Base-by-base conservation (phyloP, 768 basidiomycete genomes). In the Boletus vinaceobasis region DNA sequence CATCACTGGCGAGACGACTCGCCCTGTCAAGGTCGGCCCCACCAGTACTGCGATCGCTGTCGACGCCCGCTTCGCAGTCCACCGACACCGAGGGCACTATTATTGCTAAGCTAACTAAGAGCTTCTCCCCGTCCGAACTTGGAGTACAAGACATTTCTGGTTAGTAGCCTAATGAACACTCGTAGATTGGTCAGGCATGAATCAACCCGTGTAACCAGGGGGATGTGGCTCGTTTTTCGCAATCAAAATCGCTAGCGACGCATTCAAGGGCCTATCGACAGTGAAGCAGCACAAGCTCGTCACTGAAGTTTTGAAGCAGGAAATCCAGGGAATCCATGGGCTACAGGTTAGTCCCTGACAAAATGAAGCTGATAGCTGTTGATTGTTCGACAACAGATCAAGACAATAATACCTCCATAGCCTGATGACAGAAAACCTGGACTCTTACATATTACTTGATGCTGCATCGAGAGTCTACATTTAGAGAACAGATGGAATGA, bases 211-310 rank as follows among this genome's bases (percentile, higher is more conserved):
- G 15, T 46, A 14, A 32, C 21, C 43, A 97, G 96, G 94, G 50
- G 97, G 97, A 23, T 98, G 97, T 67, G 97, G 97, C n/a, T 81
- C 86, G 5, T 99, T 98, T 73, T 99, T 96, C 64, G 90, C 94
- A 40, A 95, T 99, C 58, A 80, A 82, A 13, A 90, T 99, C 58
- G 82, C 88, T 5, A 93, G 91, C 55, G 70, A 83, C n/a, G 79
- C 79, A 1, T 98, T 99, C 79, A 85, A 87, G 60, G 96, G 88
- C 9, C 73, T 98, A 38, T 71, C 90, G 1, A 88, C 84, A 40
- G 85, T 98, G 50, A 95, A 97, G 76, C 97, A 99, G 71, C 97
- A 99, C 71, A 84, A 85, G 55, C 76, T 97, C 29, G 93, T 99
- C 37, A 95, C 88, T 13, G 81, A 91, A 55, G 78, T 81, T 10